Conservation (phyloP, 2,329 filamentous ascomycete genomes). For the Trichoderma koningiopsis region DNA sequence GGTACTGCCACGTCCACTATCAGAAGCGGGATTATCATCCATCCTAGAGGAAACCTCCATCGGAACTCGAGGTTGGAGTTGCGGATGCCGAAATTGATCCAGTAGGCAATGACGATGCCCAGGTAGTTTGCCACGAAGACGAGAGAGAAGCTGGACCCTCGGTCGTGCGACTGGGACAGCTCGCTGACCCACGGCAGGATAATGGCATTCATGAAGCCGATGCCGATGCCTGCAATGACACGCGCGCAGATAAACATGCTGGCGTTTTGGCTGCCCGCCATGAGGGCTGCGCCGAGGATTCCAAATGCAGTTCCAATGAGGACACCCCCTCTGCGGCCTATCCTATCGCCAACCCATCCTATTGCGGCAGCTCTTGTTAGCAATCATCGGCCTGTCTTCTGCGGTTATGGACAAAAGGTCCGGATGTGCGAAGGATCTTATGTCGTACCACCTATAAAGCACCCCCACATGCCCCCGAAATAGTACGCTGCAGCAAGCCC, state of each 20-base stretch:
- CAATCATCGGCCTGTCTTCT: background rate
- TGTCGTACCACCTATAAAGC: conserved; percentile 46
- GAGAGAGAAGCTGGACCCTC: conserved; percentile 50
- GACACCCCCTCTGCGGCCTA: conserved; percentile 52
- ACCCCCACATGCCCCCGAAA: conserved; percentile 53
- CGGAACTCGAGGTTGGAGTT: conserved; percentile 37
- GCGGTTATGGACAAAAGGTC: background rate
- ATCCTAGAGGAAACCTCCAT: conserved; percentile 44
- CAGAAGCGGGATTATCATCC: conserved; percentile 47
- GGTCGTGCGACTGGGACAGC: conserved; percentile 48
- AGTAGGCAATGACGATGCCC: conserved; percentile 48
- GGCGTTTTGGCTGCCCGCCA: conserved; percentile 47
- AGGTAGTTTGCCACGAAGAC: conserved; percentile 57
- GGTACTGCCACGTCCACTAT: conserved; percentile 43
- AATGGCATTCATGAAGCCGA: conserved; percentile 53
- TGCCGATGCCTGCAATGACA: conserved; percentile 55
- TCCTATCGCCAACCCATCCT: conserved; percentile 52
- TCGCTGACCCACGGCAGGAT: conserved; percentile 53
- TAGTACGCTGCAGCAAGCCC: conserved; percentile 58
- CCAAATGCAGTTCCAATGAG: conserved; percentile 51
- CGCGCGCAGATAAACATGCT: conserved; percentile 53
- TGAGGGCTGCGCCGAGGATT: conserved; percentile 51
- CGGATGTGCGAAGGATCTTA: background rate
- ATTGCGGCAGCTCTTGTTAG: background rate
- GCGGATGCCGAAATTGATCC: conserved; percentile 43